Evolutionary conservation across 2,329 filamentous ascomycete genomes (phyloP).

Genomic region (Trichoderma simmonsii): DNA sequence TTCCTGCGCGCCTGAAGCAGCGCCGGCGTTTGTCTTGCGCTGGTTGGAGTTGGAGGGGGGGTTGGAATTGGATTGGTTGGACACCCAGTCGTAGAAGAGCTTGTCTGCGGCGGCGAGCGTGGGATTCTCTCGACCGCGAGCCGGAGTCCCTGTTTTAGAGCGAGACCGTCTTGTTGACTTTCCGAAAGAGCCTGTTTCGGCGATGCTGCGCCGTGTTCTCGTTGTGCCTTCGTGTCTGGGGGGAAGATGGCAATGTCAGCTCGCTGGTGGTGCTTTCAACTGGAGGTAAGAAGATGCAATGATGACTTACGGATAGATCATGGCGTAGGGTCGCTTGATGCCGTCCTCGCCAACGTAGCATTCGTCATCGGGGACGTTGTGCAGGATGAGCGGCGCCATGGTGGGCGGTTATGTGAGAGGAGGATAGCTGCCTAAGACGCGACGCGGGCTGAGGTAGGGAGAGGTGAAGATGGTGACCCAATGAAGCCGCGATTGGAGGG

Average conservation of each 20-base stretch:
- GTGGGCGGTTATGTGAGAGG: neutral
- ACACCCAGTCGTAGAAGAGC: conserved; percentile 58
- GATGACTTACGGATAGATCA: conserved; percentile 58
- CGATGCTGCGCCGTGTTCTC: conserved; percentile 51
- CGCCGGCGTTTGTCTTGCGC: conserved; percentile 38
- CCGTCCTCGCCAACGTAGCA: conserved; percentile 65
- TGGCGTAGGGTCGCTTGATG: conserved; percentile 62
- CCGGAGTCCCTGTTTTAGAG: conserved; percentile 57
- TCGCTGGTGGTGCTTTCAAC: neutral
- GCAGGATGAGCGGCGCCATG: conserved; percentile 65
- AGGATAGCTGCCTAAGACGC: neutral
- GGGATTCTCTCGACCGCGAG: conserved; percentile 56
- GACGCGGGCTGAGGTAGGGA: neutral
- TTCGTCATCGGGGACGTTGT: conserved; percentile 67
- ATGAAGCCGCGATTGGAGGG: neutral
- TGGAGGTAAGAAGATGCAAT: neutral
- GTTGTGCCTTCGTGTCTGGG: conserved; percentile 43
- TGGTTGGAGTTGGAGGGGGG: conserved; percentile 23
- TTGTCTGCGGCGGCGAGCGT: conserved; percentile 60
- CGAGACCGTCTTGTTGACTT: conserved; percentile 63
- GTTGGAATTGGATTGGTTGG: conserved; percentile 40
- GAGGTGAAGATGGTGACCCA: neutral
- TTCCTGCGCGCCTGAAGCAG: conserved; percentile 34
- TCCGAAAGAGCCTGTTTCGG: conserved; percentile 63
- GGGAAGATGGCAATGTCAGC: neutral